Evolutionary conservation across 176 grass and related monocot species (phyloP).

Genomic region (Lolium multiflorum): DNA sequence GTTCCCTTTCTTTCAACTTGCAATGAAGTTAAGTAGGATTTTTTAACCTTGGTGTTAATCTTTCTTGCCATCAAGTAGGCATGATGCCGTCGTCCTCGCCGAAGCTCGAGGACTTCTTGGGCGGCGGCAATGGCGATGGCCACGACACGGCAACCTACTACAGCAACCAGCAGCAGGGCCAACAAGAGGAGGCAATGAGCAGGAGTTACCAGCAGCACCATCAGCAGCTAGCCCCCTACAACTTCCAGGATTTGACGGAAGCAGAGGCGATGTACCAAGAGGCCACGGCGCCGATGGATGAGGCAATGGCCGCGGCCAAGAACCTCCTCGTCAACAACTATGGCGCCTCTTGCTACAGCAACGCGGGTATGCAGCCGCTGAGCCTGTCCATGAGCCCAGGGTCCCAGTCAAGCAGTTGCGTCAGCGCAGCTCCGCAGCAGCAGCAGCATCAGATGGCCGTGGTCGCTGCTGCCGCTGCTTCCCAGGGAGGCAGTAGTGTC

Average conservation of each 20-base stretch:
- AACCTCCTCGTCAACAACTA: conserved; percentile 57
- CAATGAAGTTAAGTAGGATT: not conserved
- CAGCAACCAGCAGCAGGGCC: conserved; percentile 56
- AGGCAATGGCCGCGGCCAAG: conserved; percentile 59
- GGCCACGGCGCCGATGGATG: conserved; percentile 52
- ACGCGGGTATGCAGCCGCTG: conserved; percentile 64
- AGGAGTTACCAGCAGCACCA: conserved; percentile 42
- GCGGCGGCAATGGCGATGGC: conserved; percentile 51
- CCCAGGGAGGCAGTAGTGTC: conserved; percentile 46
- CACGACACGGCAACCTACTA: conserved; percentile 63
- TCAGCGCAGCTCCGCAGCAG: conserved; percentile 56
- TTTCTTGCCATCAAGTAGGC: conserved; percentile 43
- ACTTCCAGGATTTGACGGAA: conserved; percentile 65
- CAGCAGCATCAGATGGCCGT: conserved; percentile 47
- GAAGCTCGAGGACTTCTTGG: conserved; percentile 99
- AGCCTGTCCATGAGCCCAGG: conserved; percentile 94
- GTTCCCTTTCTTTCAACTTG: too few species aligned
- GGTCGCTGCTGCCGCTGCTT: conserved; percentile 41
- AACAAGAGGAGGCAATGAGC: conserved; percentile 35
- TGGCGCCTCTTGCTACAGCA: conserved; percentile 54
- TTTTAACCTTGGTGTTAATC: not conserved
- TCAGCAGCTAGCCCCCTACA: conserved; percentile 51
- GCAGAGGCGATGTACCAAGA: conserved; percentile 71
- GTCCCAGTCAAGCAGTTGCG: conserved; percentile 73
- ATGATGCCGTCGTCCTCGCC: conserved; percentile 77